A percentile compares a stretch with the other conserved stretches of the same genome.
Conservation (phyloP, 768 basidiomycete species). For the Mycena latifolia region DNA sequence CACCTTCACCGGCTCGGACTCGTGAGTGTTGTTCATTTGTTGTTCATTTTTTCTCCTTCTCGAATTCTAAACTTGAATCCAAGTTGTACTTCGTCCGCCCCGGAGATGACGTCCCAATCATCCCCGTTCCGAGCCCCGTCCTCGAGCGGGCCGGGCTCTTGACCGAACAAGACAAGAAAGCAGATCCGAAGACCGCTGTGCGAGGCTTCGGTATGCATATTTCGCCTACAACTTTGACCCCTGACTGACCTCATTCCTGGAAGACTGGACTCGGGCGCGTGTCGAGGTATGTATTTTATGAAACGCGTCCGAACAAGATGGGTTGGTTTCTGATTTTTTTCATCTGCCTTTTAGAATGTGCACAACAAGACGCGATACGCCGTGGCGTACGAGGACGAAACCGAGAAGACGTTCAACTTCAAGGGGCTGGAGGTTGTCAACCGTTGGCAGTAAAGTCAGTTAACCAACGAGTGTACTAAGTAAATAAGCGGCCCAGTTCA, state of each 20-base stretch:
- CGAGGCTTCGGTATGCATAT: constrained; percentile 13
- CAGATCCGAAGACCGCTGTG: constrained; percentile 24
- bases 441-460: constrained; percentile 22
- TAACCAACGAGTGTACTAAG: too few species aligned
- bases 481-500: too few species aligned
- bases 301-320: too few species aligned
- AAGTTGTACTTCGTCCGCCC: constrained; percentile 30
- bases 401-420: constrained; percentile 26
- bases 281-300: too few species aligned
- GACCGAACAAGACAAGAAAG: constrained; percentile 26
- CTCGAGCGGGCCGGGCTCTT: constrained; percentile 25
- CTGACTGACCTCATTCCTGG: not conserved
- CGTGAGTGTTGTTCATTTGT: not conserved
- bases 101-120: constrained; percentile 18
- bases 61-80: not conserved
- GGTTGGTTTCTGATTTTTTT: too few species aligned
- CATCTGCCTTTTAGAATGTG: constrained; percentile 26
- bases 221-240: too few species aligned
- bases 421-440: constrained; percentile 27
- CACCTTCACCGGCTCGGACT: constrained; percentile 25
- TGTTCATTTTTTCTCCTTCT: too few species aligned
- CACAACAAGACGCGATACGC: constrained; percentile 19
- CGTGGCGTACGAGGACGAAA: constrained; percentile 17
- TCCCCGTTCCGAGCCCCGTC: constrained; percentile 27
- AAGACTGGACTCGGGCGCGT: constrained; percentile 29